Evolutionary conservation across 1,139 yeast species (phyloP), one percentile per base, ranked within the genome.

Genomic region (Geotrichum carabidarum): DNA sequence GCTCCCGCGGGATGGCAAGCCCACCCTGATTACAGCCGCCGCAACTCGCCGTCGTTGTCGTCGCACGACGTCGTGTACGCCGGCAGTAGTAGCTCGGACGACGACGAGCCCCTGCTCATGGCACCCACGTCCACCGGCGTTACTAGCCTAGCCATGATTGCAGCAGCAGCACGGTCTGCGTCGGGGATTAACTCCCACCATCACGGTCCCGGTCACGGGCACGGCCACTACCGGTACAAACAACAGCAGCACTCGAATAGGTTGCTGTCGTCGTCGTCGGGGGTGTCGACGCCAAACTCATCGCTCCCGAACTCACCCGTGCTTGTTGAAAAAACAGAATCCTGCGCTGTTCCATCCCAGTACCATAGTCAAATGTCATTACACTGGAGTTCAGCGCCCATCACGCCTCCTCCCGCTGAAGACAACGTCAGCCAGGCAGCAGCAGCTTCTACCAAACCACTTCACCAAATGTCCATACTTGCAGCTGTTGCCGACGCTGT

Each of bases 391-490:
- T 17, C n/a, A 37, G n/a, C n/a, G 4, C 54, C 54, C 11, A 15
- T 43, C 11, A 30, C 57, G 2, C 64, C 66, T 2, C 66, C 66
- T 0, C 72, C 67, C 53, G 64, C 66, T 63, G 27, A 52, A 63
- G 58, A 42, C 64, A 31, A n/a, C 69, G 1, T 71, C 71, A 8
- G 53, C 60, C 22, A 74, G 72, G 57, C 59, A 73, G 40, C 58
- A 71, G 15, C 72, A 68, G 55, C 72, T 71, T 50, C 63, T 73
- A 27, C 73, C 71, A 57, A 74, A 18, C 68, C 74, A 17, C 63
- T 73, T 42, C 75, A 72, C 63, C 71, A 68, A 56, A 60, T 72
- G 40, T 66, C 72, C 74, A 40, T 40, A 31, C 30, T 40, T 12
- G 44, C 64, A 73, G 35, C 68, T 72, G 36, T 62, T 71, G 50